Evolutionary conservation across 2,329 filamentous ascomycete genomes (phyloP), one percentile per base, ranked within the genome.

Genomic region (Elsinoe necatrix): DNA sequence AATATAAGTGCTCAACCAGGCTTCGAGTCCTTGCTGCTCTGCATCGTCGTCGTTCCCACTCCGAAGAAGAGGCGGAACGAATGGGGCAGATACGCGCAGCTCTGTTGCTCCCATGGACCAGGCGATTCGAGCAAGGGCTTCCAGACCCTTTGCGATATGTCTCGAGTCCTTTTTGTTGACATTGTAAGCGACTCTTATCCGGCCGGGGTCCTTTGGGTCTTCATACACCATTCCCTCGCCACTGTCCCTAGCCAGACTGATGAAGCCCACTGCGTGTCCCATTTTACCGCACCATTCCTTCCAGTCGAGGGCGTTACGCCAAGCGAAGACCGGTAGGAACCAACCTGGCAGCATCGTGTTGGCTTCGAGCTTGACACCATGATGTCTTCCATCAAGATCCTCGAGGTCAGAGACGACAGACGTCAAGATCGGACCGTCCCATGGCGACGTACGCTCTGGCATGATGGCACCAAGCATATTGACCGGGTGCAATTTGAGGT

Each of bases 401-500:
- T 95, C 87, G 63, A 91, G 89, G 55, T 87, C 83, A 42, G 78
- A 81, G 61, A 88, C 85, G 16, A 91, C 84, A 3, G 82, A 80
- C 0, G 91, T 96, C 58, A 96, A 80, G 63, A 91, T 91, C 1
- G 83, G 80, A 14, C 89, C 86, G 78, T 83, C 76, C 77, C 77
- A 76, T 1, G 69, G 72, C n/a, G 77, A 79, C 18, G 84, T 78
- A 34, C 87, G 83, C 58, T 89, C 77, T 29, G 85, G 76, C 69
- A 85, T 90, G n/a, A 84, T 75, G 1, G 80, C 86, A 31, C 70
- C 74, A 9, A 77, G 61, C 54, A 79, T 61, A 3, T 67, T 66
- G 65, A 83, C 84, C 1, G 90, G 92, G 66, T 97, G 92, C 0
- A 95, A 70, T 64, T 93, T 78, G 2, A 96, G 80, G 64, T 96